phyloP scores from a whole-genome alignment of 177 flowering plant species.

The Vitis hybrid region DNA sequence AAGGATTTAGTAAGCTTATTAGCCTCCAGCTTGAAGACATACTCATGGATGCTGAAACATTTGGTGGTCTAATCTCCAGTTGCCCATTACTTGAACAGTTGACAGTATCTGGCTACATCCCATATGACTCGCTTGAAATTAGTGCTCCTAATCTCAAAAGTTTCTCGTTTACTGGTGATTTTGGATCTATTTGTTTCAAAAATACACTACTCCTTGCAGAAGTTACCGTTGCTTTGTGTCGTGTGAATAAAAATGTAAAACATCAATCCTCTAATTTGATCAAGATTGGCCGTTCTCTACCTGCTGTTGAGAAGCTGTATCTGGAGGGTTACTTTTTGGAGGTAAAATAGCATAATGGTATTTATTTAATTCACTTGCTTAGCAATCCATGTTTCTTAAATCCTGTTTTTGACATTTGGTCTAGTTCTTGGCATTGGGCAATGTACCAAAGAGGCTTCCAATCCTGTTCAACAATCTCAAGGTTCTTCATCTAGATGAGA shows the following conservation, averaged over 20 bases:
- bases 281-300: not conserved
- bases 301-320: constrained; percentile 1
- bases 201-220: constrained; percentile 11
- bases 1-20: constrained; percentile 18
- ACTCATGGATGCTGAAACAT: too few relatives aligned
- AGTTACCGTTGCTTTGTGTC: not conserved
- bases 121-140: too few relatives aligned
- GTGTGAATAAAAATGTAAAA: not conserved
- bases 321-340: not conserved
- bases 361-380: not conserved
- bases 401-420: not conserved
- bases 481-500: not conserved
- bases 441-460: not conserved
- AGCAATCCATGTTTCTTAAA: too few relatives aligned
- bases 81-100: too few relatives aligned
- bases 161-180: not conserved
- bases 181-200: constrained; percentile 9
- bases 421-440: not conserved
- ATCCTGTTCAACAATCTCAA: not conserved
- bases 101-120: too few relatives aligned
- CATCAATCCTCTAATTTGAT: not conserved
- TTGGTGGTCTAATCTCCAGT: too few relatives aligned
- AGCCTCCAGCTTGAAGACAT: constrained; percentile 4
- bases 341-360: not conserved
- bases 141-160: constrained; percentile 7